phyloP scores from a whole-genome alignment of 192 early-diverging fungal genomes.

The Coemansia sp. region DNA sequence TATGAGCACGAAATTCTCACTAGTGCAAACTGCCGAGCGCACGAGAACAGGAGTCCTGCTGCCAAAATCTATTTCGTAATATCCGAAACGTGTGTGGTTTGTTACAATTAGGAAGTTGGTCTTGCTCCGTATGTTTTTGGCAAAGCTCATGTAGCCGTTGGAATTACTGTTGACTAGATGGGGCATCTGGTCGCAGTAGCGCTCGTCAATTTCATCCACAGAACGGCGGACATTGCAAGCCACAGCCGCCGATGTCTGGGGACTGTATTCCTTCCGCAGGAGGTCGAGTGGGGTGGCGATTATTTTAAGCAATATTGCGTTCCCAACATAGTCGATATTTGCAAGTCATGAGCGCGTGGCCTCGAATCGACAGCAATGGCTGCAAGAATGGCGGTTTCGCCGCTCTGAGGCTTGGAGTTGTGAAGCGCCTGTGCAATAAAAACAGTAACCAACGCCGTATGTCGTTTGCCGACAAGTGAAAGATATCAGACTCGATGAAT shows the following conservation, averaged over 20 bases:
- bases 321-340: too few relatives aligned
- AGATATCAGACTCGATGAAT: background rate
- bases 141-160: background rate
- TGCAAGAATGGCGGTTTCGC: background rate
- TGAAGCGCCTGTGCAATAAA: slow-evolving; percentile 1
- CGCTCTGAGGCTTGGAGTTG: background rate
- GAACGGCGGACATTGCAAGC: background rate
- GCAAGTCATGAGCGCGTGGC: background rate
- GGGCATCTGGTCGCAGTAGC: background rate
- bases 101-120: slow-evolving; percentile 7
- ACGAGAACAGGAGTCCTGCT: background rate
- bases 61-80: slow-evolving; percentile 32
- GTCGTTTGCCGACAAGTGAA: slow-evolving; percentile 16
- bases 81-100: slow-evolving; percentile 20
- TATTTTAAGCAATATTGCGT: too few relatives aligned
- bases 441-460: slow-evolving; percentile 19
- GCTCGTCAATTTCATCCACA: background rate
- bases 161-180: background rate
- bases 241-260: background rate
- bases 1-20: background rate
- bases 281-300: background rate
- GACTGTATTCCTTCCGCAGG: background rate
- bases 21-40: background rate
- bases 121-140: background rate
- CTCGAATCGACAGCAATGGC: background rate